phyloP scores from a whole-genome alignment of 192 early-diverging fungal species.

The Pecoramyces ruminantium region DNA sequence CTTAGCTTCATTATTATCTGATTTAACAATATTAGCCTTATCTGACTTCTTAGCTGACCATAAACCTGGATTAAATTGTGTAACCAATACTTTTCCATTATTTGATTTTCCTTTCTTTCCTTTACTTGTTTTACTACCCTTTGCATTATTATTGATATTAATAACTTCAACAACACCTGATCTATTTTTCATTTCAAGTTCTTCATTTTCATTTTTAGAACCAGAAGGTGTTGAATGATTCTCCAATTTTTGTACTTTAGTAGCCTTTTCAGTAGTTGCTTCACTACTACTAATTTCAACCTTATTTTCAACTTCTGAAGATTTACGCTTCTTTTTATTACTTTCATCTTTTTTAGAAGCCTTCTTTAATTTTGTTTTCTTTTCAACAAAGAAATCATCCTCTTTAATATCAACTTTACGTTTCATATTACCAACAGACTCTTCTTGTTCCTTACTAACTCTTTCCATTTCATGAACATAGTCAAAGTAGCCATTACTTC shows the following conservation, averaged over 20 bases:
- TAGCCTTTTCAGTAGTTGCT: no score
- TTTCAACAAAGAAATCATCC: neutral
- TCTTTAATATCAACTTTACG: neutral
- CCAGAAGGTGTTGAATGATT: neutral
- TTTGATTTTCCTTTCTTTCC: neutral
- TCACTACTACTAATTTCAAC: no score
- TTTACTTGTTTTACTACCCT: neutral
- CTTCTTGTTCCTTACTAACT: neutral
- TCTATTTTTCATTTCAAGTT: neutral
- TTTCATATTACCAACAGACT: neutral
- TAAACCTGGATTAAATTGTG: neutral
- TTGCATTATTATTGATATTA: neutral
- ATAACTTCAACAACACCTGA: neutral
- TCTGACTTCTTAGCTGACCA: neutral
- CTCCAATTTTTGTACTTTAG: neutral
- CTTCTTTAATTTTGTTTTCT: neutral
- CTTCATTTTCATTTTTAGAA: neutral
- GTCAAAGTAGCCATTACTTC: neutral
- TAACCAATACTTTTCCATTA: neutral
- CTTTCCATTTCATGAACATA: neutral
- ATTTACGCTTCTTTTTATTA: neutral
- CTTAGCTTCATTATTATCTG: neutral
- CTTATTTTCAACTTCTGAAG: neutral
- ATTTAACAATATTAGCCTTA: neutral
- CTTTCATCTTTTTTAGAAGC: neutral